phyloP scores from a whole-genome alignment of 306 rosid species.

The Mucuna pruriens region DNA sequence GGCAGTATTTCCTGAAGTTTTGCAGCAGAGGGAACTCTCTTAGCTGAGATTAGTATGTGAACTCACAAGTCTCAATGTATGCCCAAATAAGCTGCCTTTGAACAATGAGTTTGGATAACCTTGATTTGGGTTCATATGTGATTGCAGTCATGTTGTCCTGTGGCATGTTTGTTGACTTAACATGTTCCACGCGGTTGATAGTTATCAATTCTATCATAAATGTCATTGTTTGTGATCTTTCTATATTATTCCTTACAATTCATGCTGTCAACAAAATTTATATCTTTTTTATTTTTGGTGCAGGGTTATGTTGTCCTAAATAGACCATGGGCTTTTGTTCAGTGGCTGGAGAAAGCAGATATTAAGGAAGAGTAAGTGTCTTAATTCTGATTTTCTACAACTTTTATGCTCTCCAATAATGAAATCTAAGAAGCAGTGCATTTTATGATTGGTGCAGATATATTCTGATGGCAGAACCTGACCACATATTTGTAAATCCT shows the following conservation, averaged over 20 bases:
- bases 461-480: conserved; percentile 98
- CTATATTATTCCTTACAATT: not conserved
- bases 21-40: conserved; percentile 4
- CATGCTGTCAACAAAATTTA: not conserved
- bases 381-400: conserved; percentile 4
- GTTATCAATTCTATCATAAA: conserved; percentile 10
- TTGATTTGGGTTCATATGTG: not conserved
- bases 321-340: conserved; percentile 99
- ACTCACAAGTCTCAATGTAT: not conserved
- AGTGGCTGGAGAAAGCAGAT: conserved; percentile 91
- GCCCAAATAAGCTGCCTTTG: conserved; percentile 18
- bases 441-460: conserved; percentile 74
- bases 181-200: not conserved
- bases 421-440: conserved; percentile 39
- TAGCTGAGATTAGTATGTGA: conserved; percentile 4
- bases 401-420: conserved; percentile 19
- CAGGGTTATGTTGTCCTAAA: conserved; percentile 93
- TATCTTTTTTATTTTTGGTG: conserved; percentile 25
- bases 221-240: conserved; percentile 19
- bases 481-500: conserved; percentile 80
- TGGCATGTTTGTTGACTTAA: not conserved
- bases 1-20: conserved; percentile 12
- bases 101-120: not conserved
- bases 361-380: conserved; percentile 80
- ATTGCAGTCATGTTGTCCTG: not conserved